Evolutionary conservation across 2,329 filamentous ascomycete genomes (phyloP), one percentile per base, ranked within the genome.

Genomic region (Aurifilum marmelostoma): DNA sequence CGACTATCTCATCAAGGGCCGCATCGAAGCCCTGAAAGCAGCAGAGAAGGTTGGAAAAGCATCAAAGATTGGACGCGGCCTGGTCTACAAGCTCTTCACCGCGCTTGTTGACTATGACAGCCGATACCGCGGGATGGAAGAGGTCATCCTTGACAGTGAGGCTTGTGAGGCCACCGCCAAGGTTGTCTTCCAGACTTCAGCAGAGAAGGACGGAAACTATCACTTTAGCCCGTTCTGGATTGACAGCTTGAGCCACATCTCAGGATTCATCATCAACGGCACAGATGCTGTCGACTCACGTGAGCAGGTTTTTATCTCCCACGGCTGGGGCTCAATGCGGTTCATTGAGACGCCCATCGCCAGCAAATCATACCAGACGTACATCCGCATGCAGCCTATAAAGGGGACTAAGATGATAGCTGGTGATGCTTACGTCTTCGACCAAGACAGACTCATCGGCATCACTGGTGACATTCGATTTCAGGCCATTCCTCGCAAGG

Each of bases 31-130:
- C 34, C 83, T 91, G 2, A 81, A 84, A 73, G 80, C 87, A 71
- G 90, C 88, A 69, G 89, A 91, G 67, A 81, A 87, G 74, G 84
- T 83, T 43, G 91, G 91, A 52, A 85, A 87, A 67, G 90, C 91
- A 37, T 91, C 91, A 77, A 91, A 92, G 80, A 87, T 94, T 71
- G 87, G 91, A 63, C 88, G 91, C 34, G 91, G 91, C 43, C 87
- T 94, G 81, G 90, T 91, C 18, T 96, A 96, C 85, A 94, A 94
- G 80, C 85, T 88, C 0, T 88, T 88, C 73, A 74, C 78, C 14
- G 83, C 85, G 56, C 78, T 89, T 0, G 87, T 89, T 7, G 85
- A 88, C 73, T 90, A 89, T 71, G 80, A 82, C 21, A 77, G 75
- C 11, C 80, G 81, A 50, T 90, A 87, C 75, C 82, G 81, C 65